Evolutionary conservation across 176 grass and related monocot genomes (phyloP), one percentile per base, ranked within the genome.

Genomic region (Neostapfia colusana): DNA sequence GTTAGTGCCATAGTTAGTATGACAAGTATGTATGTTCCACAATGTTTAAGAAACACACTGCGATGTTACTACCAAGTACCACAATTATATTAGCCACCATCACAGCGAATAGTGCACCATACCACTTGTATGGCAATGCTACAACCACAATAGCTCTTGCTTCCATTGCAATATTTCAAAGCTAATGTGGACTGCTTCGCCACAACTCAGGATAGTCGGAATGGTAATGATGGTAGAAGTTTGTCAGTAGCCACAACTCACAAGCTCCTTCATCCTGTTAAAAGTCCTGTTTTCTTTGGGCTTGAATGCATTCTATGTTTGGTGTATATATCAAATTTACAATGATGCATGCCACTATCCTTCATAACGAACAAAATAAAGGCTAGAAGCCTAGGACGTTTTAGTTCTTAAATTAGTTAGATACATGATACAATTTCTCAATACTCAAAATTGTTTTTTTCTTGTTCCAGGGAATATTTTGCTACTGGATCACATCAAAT

Each of bases 401-500:
- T 18, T 69, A 75, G 54, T 43, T 56, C 37, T 37, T 38, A 44
- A 54, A 48, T 69, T 58, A 62, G 43, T 46, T 62, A 40, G 62
- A 69, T 69, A 69, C 12, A 6, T 21, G 57, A 45, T 63, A 26
- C 48, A 44, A 53, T 71, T 82, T 58, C 55, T 67, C 20, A 21
- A 24, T 63, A 39, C 80, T 79, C 75, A 60, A 25, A 28, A 49
- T 78, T 78, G 34, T 60, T n/a, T 39, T 58, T 25, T 25, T 13
- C 24, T 31, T 20, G 10, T 58, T 79, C 35, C 80, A 99, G 95
- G 95, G 71, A 82, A 83, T 99, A 79, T 95, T 99, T 68, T 95
- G 79, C 81, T 95, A 99, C 69, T 99, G 91, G 95, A 70, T 91
- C 53, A 92, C 95, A 24, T 99, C 95, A 85, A 99, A 92, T 68